phyloP scores from a whole-genome alignment of 495 filamentous ascomycete species.

The Penicillium riverlandense region DNA sequence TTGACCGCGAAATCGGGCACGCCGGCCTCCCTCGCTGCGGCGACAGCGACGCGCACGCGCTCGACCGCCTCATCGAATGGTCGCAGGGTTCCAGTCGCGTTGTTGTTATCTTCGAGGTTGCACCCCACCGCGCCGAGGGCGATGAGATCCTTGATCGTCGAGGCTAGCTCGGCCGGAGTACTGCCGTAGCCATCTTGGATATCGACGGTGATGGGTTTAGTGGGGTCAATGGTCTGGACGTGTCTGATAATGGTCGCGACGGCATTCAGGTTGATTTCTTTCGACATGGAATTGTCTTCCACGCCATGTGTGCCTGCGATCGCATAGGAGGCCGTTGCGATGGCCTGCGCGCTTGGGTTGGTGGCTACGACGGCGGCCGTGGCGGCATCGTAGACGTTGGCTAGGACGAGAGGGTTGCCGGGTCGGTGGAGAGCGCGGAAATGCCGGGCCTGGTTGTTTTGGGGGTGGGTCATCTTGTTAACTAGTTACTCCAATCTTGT shows the following conservation, averaged over 20 bases:
- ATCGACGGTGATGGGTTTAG: conserved; percentile 41
- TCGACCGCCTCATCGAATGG: conserved; percentile 25
- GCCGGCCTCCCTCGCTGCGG: conserved; percentile 26
- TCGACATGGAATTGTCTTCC: conserved; percentile 34
- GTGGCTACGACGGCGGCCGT: conserved; percentile 30
- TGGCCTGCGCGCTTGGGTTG: conserved; percentile 32
- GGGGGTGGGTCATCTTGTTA: not conserved
- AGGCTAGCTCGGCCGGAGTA: conserved; percentile 21
- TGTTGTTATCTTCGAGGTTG: conserved; percentile 45
- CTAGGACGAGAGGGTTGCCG: conserved; percentile 33
- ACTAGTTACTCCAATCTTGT: not conserved
- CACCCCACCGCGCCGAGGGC: conserved; percentile 40
- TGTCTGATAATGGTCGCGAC: conserved; percentile 79
- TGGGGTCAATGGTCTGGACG: conserved; percentile 9
- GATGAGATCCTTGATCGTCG: conserved; percentile 28
- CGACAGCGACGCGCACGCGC: conserved; percentile 26
- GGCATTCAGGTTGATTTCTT: conserved; percentile 50
- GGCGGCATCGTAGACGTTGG: not conserved
- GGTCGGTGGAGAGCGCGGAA: conserved; percentile 38
- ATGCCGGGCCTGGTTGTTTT: not conserved
- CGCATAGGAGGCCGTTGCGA: conserved; percentile 48
- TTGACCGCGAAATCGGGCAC: conserved; percentile 45
- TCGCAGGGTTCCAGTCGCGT: conserved; percentile 19
- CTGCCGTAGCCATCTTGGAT: conserved; percentile 47
- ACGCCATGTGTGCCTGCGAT: conserved; percentile 36